A percentile compares a stretch with the other conserved stretches of the same genome.
phyloP scores from a whole-genome alignment of 306 rosid species.

The Sphenostylis stenocarpa region DNA sequence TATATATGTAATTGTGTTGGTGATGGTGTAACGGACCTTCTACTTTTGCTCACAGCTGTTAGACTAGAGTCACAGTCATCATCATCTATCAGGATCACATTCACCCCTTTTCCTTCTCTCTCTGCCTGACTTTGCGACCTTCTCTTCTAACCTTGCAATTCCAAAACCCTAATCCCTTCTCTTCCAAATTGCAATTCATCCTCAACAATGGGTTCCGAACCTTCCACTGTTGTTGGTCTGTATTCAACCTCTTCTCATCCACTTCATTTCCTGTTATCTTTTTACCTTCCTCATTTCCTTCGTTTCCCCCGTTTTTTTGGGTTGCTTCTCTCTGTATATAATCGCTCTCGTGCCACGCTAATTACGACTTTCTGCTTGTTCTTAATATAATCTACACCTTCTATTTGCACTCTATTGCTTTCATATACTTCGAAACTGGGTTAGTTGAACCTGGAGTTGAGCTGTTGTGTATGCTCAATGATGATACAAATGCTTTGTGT shows the following conservation, averaged over 20 bases:
- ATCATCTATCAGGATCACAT: background rate
- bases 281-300: background rate
- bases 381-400: background rate
- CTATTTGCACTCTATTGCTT: background rate
- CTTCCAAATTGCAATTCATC: constrained; percentile 20
- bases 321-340: background rate
- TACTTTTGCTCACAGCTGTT: constrained; percentile 11
- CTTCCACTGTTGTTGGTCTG: constrained; percentile 84
- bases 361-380: background rate
- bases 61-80: constrained; percentile 25
- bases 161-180: constrained; percentile 42
- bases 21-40: background rate
- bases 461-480: background rate
- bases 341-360: background rate
- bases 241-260: constrained; percentile 8
- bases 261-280: background rate
- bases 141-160: constrained; percentile 36
- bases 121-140: background rate
- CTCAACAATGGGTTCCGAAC: constrained; percentile 69
- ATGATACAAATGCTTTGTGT: background rate
- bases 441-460: background rate
- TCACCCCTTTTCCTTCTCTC: background rate
- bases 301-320: background rate
- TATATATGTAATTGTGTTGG: background rate
- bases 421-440: background rate